Evolutionary conservation across 495 filamentous ascomycete genomes (phyloP).

Genomic region (Penicillium waksmanii): DNA sequence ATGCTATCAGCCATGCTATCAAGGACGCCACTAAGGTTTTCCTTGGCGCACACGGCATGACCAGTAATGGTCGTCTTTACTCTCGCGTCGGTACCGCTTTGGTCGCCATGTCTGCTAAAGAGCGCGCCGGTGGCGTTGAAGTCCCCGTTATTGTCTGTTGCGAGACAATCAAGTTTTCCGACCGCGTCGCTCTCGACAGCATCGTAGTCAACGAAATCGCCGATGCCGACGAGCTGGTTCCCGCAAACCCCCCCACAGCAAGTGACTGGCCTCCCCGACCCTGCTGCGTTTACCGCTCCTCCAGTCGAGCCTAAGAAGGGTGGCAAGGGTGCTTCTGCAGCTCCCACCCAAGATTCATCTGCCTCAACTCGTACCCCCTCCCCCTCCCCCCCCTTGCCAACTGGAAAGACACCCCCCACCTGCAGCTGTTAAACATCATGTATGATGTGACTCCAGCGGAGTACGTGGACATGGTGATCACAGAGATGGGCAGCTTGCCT

Average conservation of each 20-base stretch:
- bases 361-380: constrained; percentile 20
- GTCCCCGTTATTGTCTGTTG: constrained; percentile 89
- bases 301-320: constrained; percentile 41
- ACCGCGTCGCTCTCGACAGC: constrained; percentile 84
- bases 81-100: constrained; percentile 85
- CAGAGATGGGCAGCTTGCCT: constrained; percentile 85
- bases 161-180: constrained; percentile 95
- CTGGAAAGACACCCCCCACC: constrained; percentile 64
- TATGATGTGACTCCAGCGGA: constrained; percentile 94
- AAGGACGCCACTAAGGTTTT: constrained; percentile 78
- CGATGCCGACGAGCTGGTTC: constrained; percentile 63
- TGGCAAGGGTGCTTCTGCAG: constrained; percentile 32
- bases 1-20: constrained; percentile 72
- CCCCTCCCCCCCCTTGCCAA: constrained; percentile 48
- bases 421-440: constrained; percentile 81
- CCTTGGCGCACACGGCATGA: constrained; percentile 87
- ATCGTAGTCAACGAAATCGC: constrained; percentile 94
- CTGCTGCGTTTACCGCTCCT: constrained; percentile 27
- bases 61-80: constrained; percentile 86
- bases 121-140: constrained; percentile 56
- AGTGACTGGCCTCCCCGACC: constrained; percentile 42
- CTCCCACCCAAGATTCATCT: constrained; percentile 29
- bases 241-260: constrained; percentile 36
- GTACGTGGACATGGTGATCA: constrained; percentile 85
- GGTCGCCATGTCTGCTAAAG: constrained; percentile 84